A percentile compares a stretch with the other conserved stretches of the same genome.
Evolutionary conservation across 1,139 yeast species (phyloP).

Genomic region (Saccharomyces hybrid): DNA sequence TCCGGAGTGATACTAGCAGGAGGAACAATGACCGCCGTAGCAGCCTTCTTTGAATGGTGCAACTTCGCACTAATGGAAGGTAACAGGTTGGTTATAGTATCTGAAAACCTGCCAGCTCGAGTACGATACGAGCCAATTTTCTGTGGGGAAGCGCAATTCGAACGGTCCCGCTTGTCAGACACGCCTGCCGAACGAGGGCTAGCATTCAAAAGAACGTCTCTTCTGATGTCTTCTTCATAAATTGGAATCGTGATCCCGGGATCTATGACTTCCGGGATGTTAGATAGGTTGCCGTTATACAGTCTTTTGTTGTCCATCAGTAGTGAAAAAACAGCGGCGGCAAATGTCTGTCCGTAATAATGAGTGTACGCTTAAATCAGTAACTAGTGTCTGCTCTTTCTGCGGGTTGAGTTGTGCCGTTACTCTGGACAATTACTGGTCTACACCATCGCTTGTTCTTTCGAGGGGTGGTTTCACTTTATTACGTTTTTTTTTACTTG

Average conservation of each 20-base stretch:
- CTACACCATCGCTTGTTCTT: neutral
- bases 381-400: neutral
- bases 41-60: constrained; percentile 11
- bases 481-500: neutral
- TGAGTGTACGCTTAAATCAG: neutral
- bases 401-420: neutral
- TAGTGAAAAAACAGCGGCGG: neutral
- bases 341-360: neutral
- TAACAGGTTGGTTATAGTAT: constrained; percentile 12
- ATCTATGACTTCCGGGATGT: constrained; percentile 22
- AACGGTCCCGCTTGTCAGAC: constrained; percentile 7
- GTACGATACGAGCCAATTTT: constrained; percentile 14
- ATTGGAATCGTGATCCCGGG: constrained; percentile 23
- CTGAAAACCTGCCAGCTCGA: constrained; percentile 14
- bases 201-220: neutral
- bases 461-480: neutral
- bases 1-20: constrained; percentile 1
- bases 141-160: constrained; percentile 11
- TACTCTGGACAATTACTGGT: neutral
- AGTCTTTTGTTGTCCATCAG: constrained; percentile 5
- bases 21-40: neutral
- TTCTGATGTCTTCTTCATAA: constrained; percentile 12
- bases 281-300: constrained; percentile 11
- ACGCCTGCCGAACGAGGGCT: constrained; percentile 2
- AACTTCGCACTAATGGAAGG: constrained; percentile 16